Evolutionary conservation across 805 yeast genomes (phyloP).

Genomic region (Metschnikowia borealis): DNA sequence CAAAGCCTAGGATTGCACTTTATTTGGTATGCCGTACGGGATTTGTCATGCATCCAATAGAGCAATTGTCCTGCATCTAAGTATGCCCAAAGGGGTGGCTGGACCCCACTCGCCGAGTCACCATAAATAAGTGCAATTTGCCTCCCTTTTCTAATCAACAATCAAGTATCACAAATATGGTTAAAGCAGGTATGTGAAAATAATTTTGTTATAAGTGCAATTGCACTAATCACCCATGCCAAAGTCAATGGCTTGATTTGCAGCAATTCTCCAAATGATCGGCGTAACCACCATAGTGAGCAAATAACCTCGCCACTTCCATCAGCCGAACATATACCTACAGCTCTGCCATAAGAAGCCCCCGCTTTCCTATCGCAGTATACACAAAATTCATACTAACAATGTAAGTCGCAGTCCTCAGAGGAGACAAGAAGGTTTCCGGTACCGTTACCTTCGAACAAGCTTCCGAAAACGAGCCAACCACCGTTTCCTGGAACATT

Average conservation of each 20-base stretch:
- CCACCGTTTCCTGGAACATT: conserved; percentile 84
- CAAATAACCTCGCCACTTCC: conserved; percentile 10
- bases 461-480: conserved; percentile 70
- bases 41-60: conserved; percentile 1
- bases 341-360: neutral
- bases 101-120: conserved; percentile 5
- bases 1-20: neutral
- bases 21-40: neutral
- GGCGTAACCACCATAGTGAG: conserved; percentile 16
- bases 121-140: conserved; percentile 1
- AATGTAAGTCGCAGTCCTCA: conserved; percentile 78
- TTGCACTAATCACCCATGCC: neutral
- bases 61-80: conserved; percentile 6
- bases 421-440: conserved; percentile 88
- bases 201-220: neutral
- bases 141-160: neutral
- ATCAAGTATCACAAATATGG: conserved; percentile 38
- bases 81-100: neutral
- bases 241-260: neutral
- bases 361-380: neutral
- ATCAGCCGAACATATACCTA: neutral
- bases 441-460: conserved; percentile 91
- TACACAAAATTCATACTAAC: conserved; percentile 12
- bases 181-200: conserved; percentile 56
- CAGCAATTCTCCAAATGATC: neutral